A percentile compares a stretch with the other conserved stretches of the same genome.
These are phyloP conservation scores for Coprinellus micaceus DNA, from an alignment of 768 basidiomycete species.

Conservation along the genomic window DNA sequence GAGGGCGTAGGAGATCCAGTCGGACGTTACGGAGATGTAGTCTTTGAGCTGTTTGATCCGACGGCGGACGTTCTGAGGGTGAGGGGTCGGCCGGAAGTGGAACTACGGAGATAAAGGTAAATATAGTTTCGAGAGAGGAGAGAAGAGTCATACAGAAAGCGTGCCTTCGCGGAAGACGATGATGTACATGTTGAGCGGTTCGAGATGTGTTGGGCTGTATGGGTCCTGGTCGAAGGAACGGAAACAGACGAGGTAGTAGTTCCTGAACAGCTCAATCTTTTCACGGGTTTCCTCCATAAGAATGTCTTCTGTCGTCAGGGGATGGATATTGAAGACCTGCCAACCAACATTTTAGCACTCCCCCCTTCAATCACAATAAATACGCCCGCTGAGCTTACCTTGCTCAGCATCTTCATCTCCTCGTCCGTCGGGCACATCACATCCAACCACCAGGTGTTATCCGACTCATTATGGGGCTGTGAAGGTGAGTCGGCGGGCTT, in stretches of 20 bases:
- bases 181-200: slow-evolving; percentile 99
- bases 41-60: slow-evolving; percentile 99
- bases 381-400: slow-evolving; percentile 48
- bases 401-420: slow-evolving; percentile 96
- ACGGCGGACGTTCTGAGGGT: slow-evolving; percentile 95
- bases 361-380: background rate
- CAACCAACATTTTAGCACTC: background rate
- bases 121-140: background rate
- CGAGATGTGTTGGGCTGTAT: slow-evolving; percentile 94
- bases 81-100: slow-evolving; percentile 95
- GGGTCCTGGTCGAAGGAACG: slow-evolving; percentile 98
- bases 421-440: slow-evolving; percentile 92
- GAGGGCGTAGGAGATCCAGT: slow-evolving; percentile 99
- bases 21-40: slow-evolving; percentile 97
- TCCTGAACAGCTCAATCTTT: slow-evolving; percentile 98
- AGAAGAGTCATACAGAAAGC: slow-evolving; percentile 64
- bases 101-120: slow-evolving; percentile 49
- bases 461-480: slow-evolving; percentile 38
- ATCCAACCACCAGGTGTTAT: slow-evolving; percentile 98
- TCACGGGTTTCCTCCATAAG: slow-evolving; percentile 99
- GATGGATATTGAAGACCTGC: slow-evolving; percentile 95
- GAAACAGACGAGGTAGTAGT: slow-evolving; percentile 99
- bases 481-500: background rate
- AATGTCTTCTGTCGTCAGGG: slow-evolving; percentile 98
- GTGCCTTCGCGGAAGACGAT: slow-evolving; percentile 98